Evolutionary conservation across 345 rosid genomes (phyloP), one percentile per base, ranked within the genome.

Genomic region (Anacardium occidentale): DNA sequence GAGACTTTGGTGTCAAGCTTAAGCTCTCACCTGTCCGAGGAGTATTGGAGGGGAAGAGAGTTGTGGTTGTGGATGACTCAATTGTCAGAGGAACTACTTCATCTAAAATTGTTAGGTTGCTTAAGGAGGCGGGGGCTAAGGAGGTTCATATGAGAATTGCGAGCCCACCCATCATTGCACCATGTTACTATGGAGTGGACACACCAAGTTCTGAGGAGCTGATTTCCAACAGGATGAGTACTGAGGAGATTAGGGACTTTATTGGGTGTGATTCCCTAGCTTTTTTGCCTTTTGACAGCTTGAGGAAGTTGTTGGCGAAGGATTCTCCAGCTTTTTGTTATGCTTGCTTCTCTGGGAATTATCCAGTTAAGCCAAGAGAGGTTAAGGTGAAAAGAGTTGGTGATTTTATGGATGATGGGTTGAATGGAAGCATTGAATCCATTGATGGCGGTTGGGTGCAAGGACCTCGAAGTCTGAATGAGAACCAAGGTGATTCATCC

Each of bases 81-180:
- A 95, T 91, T 10, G 98, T 92, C 52, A 85, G 99, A 80, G 99
- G 97, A 42, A 92, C 98, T 7, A 92, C 99, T 0, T 95, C 96
- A 0, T 92, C 97, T 0, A 95, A 95, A 81, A 92, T 95, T 32
- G 97, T 95, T 57, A 80, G 97, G 70, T 51, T 95, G 79, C 63
- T 95, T n/a, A 87, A 87, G 73, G 97, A 92, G 76, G 87, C 99
- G 0, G 99, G 98, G 7, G 99, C 96, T 1, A 95, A 87, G 75
- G 98, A 92, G 83, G 94, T 95, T 74, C 99, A 92, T 64, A 95
- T 90, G 98, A 89, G 98, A 80, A 92, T 95, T 3, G 99, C 99
- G 0, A 92, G 99, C 71, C 99, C 99, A 12, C 98, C 98, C 11
- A 89, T 91, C 0, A 81, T 91, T 0, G 93, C 86, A 1, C 88